Evolutionary conservation across 371 early-diverging fungal species (phyloP).

Genomic region (Blakeslea trispora): DNA sequence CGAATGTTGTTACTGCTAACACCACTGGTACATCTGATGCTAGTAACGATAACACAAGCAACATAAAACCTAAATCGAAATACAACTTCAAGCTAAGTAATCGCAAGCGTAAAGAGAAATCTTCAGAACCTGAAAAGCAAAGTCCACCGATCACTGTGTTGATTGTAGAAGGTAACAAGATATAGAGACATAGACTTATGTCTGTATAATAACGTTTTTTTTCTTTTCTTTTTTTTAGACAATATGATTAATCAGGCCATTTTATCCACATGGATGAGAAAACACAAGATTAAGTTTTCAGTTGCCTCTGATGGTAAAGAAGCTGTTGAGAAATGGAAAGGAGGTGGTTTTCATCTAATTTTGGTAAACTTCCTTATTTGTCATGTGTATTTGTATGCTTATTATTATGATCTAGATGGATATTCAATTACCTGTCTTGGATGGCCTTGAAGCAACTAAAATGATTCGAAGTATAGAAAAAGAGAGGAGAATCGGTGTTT

Average conservation of each 20-base stretch:
- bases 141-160: slow-evolving; percentile 76
- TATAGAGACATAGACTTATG: slow-evolving; percentile 1
- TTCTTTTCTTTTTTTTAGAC: slow-evolving; percentile 44
- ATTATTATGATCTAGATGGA: no score
- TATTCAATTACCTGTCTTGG: slow-evolving; percentile 82
- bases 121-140: slow-evolving; percentile 36
- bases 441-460: slow-evolving; percentile 80
- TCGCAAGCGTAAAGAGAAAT: slow-evolving; percentile 37
- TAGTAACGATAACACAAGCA: neutral
- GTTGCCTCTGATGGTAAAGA: slow-evolving; percentile 77
- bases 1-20: neutral
- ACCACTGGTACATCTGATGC: no score
- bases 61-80: slow-evolving; percentile 15
- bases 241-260: slow-evolving; percentile 80
- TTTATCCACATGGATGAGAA: slow-evolving; percentile 72
- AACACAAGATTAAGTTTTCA: slow-evolving; percentile 69
- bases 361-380: slow-evolving; percentile 54
- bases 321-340: slow-evolving; percentile 75
- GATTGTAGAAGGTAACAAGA: slow-evolving; percentile 77
- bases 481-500: slow-evolving; percentile 61
- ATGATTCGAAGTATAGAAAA: slow-evolving; percentile 72
- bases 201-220: no score
- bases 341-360: slow-evolving; percentile 74
- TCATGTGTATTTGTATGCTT: no score
- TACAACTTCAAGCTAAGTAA: slow-evolving; percentile 40